Conservation (phyloP, 202 grass and related monocot species). For the Dendrocalamus latiflorus region DNA sequence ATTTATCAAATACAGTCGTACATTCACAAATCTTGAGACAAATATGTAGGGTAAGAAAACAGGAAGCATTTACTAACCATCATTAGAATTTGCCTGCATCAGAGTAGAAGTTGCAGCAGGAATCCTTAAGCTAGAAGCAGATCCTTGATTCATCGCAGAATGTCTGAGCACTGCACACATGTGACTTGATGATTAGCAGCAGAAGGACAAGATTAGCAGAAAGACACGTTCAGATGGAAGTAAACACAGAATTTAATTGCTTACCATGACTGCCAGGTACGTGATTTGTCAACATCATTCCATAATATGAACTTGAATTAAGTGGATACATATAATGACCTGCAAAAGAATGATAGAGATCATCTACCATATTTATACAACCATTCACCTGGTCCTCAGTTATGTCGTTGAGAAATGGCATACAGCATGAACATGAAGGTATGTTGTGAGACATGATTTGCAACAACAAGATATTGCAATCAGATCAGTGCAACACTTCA, state of each 20-base stretch:
- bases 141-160: not conserved
- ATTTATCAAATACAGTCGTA: not conserved
- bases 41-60: not conserved
- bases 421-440: not conserved
- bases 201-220: not conserved
- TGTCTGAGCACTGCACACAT: not conserved
- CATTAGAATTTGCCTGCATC: not conserved
- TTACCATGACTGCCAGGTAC: not conserved
- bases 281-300: not conserved
- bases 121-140: conserved; percentile 4
- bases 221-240: not conserved
- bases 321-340: not conserved
- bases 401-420: not conserved
- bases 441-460: not conserved
- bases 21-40: not conserved
- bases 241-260: not conserved
- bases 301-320: not conserved
- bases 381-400: not conserved
- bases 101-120: not conserved
- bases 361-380: not conserved
- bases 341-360: not conserved
- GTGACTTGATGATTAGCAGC: not conserved
- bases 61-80: conserved; percentile 17
- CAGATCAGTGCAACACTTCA: not conserved
- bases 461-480: not conserved